Evolutionary conservation across 2,329 filamentous ascomycete genomes (phyloP).

Genomic region (Nemania serpens): DNA sequence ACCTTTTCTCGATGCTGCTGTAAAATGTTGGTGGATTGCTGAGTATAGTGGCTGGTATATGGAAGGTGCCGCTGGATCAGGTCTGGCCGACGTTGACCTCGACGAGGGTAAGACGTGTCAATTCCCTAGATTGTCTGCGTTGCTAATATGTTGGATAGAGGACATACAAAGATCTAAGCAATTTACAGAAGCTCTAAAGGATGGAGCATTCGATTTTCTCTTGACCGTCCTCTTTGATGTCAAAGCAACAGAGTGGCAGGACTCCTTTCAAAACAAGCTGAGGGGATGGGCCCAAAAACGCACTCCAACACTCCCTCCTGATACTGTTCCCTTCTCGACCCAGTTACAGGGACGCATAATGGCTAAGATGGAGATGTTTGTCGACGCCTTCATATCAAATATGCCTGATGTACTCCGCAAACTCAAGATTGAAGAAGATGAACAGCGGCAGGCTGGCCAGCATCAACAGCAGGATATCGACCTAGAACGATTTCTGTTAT

Average conservation of each 20-base stretch:
- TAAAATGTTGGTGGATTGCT: conserved; percentile 84
- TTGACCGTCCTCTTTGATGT: conserved; percentile 83
- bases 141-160: conserved; percentile 55
- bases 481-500: conserved; percentile 87
- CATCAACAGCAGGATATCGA: conserved; percentile 70
- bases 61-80: conserved; percentile 67
- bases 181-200: conserved; percentile 78
- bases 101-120: conserved; percentile 51
- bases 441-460: conserved; percentile 73
- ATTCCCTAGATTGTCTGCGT: conserved; percentile 24
- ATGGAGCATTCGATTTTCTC: conserved; percentile 91
- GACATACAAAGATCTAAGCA: conserved; percentile 71
- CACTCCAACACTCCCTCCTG: conserved; percentile 68
- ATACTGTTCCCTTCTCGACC: conserved; percentile 69
- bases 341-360: conserved; percentile 76
- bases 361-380: conserved; percentile 82
- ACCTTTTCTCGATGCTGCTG: conserved; percentile 76
- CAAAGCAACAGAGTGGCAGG: conserved; percentile 81
- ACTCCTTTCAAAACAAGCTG: conserved; percentile 82
- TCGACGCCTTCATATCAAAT: conserved; percentile 92
- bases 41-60: conserved; percentile 92
- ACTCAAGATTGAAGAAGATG: conserved; percentile 86
- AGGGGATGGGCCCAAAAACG: conserved; percentile 83
- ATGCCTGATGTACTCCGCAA: conserved; percentile 89
- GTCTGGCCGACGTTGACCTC: conserved; percentile 65